Evolutionary conservation across 1,284 basidiomycete genomes (phyloP).

Genomic region (Trichosporon ovoides): DNA sequence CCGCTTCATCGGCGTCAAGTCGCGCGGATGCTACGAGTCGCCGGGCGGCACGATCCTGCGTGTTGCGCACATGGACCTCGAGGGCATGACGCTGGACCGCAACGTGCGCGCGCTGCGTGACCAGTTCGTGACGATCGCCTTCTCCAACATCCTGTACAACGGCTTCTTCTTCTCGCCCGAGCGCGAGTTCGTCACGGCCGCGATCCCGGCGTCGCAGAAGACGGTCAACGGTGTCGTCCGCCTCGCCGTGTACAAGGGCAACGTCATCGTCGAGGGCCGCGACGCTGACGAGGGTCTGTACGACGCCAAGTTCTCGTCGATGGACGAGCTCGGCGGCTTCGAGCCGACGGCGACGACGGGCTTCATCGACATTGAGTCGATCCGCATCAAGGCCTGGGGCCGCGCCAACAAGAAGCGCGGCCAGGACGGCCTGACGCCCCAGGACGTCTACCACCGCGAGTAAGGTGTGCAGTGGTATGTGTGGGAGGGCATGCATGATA

Average conservation of each 20-base stretch:
- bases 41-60: constrained; percentile 95
- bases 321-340: constrained; percentile 98
- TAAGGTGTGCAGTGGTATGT: constrained; percentile 1
- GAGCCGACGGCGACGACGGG: constrained; percentile 86
- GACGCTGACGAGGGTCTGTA: constrained; percentile 85
- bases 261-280: constrained; percentile 88
- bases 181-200: constrained; percentile 84
- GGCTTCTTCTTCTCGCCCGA: constrained; percentile 91
- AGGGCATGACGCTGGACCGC: constrained; percentile 94
- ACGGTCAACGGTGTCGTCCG: constrained; percentile 92
- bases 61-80: constrained; percentile 90
- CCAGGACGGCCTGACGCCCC: constrained; percentile 65
- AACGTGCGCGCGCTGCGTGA: constrained; percentile 93
- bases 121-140: constrained; percentile 85
- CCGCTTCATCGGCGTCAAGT: constrained; percentile 98
- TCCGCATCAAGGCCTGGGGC: constrained; percentile 87
- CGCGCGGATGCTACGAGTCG: constrained; percentile 96
- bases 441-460: constrained; percentile 67
- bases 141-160: constrained; percentile 92
- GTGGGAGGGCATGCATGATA: constrained; percentile 7
- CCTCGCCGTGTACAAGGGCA: constrained; percentile 92
- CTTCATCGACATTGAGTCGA: constrained; percentile 91
- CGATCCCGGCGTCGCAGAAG: constrained; percentile 86
- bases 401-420: constrained; percentile 61
- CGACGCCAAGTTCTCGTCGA: constrained; percentile 93